These are phyloP conservation scores for Tilletiopsis washingtonensis DNA, from an alignment of 1,284 basidiomycete genomes.

Conservation along the genomic window DNA sequence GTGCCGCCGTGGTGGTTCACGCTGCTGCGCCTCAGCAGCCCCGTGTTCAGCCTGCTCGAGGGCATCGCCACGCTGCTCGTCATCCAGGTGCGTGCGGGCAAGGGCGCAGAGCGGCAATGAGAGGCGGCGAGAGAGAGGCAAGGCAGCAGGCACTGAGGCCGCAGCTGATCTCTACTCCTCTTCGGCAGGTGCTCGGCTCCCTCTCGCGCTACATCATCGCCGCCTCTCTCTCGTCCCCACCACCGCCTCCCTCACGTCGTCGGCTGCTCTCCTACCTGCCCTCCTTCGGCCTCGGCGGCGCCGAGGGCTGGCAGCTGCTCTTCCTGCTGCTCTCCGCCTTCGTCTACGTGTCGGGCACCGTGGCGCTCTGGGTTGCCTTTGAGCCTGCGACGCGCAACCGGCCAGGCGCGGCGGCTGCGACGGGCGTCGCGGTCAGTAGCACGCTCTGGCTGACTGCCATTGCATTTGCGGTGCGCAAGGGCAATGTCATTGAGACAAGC, in stretches of 20 bases:
- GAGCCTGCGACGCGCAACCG: conserved; percentile 36
- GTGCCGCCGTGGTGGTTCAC: conserved; percentile 42
- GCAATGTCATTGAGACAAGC: conserved; percentile 44
- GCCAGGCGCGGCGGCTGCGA: conserved; percentile 33
- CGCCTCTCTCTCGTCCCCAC: conserved; percentile 17
- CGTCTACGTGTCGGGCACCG: conserved; percentile 38
- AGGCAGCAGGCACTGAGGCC: no score
- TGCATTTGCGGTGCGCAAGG: conserved; percentile 41
- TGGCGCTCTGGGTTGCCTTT: conserved; percentile 39
- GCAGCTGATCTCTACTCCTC: no score
- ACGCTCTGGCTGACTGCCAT: conserved; percentile 44
- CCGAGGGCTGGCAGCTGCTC: conserved; percentile 43
- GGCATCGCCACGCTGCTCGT: conserved; percentile 43
- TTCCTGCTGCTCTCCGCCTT: conserved; percentile 40
- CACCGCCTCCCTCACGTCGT: conserved; percentile 17
- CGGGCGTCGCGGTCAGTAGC: conserved; percentile 35
- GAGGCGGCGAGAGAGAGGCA: no score
- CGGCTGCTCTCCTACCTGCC: not conserved
- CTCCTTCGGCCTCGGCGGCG: conserved; percentile 30
- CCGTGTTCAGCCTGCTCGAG: conserved; percentile 43
- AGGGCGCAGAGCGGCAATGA: no score
- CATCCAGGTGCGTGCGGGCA: conserved; percentile 22
- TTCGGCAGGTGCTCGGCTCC: conserved; percentile 4
- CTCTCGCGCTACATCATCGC: conserved; percentile 37
- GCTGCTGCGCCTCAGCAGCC: conserved; percentile 34